Conservation (phyloP, 257 asterid species). For the Misopates orontium region DNA sequence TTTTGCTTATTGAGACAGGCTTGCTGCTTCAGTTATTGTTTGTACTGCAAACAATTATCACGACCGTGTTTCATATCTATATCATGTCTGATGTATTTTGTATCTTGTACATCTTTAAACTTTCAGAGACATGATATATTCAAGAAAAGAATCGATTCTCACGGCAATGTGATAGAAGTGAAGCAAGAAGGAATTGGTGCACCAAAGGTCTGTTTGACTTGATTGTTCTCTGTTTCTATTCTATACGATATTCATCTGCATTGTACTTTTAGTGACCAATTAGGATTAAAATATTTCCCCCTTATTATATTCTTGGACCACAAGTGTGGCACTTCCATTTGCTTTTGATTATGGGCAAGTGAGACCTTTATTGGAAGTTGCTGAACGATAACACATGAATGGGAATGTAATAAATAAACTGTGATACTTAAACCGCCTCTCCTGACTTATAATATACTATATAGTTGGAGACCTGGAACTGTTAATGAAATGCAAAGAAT, state of each 20-base stretch:
- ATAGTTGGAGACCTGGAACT: neutral
- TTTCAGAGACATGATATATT: slow-evolving; percentile 90
- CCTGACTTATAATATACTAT: neutral
- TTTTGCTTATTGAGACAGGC: slow-evolving; percentile 1
- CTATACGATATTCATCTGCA: neutral
- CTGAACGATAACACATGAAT: neutral
- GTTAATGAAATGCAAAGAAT: neutral
- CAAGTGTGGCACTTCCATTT: neutral
- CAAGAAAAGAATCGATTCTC: slow-evolving; percentile 86
- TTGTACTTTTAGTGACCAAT: slow-evolving; percentile 4
- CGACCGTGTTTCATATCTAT: slow-evolving; percentile 17
- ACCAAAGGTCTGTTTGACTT: slow-evolving; percentile 62
- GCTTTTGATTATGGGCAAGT: slow-evolving; percentile 11
- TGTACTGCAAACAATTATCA: slow-evolving; percentile 1
- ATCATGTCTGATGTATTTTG: slow-evolving; percentile 15
- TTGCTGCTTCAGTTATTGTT: slow-evolving; percentile 23
- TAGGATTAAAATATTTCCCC: neutral
- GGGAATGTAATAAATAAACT: neutral
- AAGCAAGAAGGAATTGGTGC: slow-evolving; percentile 93
- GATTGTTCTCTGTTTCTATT: neutral
- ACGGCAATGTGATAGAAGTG: slow-evolving; percentile 74
- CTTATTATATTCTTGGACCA: neutral
- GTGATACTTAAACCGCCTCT: neutral
- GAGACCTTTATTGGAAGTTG: neutral
- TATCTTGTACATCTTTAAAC: slow-evolving; percentile 23